A percentile compares a stretch with the other conserved stretches of the same genome.
phyloP scores from a whole-genome alignment of 441 rosid genomes.

The Omphalea diandra region DNA sequence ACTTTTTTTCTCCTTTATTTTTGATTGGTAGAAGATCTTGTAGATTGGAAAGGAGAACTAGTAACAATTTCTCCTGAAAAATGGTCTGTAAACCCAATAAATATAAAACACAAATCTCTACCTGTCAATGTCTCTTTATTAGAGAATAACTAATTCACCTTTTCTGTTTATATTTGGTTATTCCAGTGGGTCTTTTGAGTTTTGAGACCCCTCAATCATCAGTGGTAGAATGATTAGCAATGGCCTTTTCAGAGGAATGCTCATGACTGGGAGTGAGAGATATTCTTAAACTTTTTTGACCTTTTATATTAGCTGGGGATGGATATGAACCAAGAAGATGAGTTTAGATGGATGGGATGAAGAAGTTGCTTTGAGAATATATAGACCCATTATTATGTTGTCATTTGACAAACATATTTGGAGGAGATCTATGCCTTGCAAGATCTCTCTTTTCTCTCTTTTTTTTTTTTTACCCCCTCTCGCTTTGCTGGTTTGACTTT shows the following conservation, averaged over 20 bases:
- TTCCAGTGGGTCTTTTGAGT: too few species aligned
- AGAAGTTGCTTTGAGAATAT: background rate
- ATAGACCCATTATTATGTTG: background rate
- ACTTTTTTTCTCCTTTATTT: conserved; percentile 15
- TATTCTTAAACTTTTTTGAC: background rate
- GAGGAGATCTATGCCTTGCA: background rate
- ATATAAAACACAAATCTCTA: background rate
- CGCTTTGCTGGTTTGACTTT: background rate
- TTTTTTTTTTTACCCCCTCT: too few species aligned
- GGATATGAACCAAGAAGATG: background rate
- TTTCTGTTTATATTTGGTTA: background rate
- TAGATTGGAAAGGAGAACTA: conserved; percentile 12
- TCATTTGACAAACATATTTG: background rate
- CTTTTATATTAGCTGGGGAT: background rate
- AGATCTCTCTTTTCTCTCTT: background rate
- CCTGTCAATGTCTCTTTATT: background rate
- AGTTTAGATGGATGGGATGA: background rate
- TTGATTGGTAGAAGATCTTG: conserved; percentile 6
- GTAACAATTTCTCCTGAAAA: background rate
- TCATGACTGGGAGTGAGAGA: background rate
- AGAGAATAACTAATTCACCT: background rate
- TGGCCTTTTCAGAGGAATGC: background rate
- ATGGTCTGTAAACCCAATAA: background rate
- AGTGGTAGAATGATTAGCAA: background rate
- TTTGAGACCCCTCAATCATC: too few species aligned